Evolutionary conservation across 2,329 filamentous ascomycete genomes (phyloP).

Genomic region (Fusarium caatingaense): DNA sequence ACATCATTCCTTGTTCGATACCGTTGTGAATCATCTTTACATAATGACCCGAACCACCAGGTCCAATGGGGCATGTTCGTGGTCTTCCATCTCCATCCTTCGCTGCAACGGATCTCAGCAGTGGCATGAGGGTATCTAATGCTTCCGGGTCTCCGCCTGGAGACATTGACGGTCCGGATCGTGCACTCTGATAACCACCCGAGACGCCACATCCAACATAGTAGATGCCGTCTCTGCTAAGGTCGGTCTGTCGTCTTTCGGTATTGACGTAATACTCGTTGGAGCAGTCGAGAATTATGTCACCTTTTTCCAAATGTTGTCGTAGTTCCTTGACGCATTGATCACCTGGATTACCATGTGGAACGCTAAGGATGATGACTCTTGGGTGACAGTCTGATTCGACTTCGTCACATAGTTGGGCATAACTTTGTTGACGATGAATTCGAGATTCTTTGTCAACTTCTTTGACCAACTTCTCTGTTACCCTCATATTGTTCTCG

Average conservation of each 20-base stretch:
- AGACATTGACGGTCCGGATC: background rate
- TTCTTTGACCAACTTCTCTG: background rate
- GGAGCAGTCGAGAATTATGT: conserved; percentile 12
- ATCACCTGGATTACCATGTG: background rate
- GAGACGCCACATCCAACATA: conserved; percentile 9
- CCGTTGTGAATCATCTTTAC: conserved; percentile 83
- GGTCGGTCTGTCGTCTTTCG: background rate
- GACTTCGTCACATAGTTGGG: background rate
- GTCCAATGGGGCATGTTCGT: background rate
- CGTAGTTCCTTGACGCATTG: background rate
- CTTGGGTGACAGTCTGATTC: background rate
- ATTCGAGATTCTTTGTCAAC: background rate
- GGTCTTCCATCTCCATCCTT: accelerated
- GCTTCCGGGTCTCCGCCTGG: conserved; percentile 7
- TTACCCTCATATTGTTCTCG: background rate
- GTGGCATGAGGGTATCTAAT: background rate
- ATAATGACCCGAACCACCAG: conserved; percentile 65
- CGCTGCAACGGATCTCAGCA: background rate
- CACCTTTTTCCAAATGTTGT: background rate
- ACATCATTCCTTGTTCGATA: conserved; percentile 79
- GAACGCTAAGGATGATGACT: conserved; percentile 2
- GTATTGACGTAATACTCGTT: conserved; percentile 17
- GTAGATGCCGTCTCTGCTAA: background rate
- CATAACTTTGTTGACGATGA: background rate
- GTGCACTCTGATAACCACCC: background rate